These are phyloP conservation scores for Neofusicoccum parvum DNA, from an alignment of 2,329 filamentous ascomycete genomes.

Conservation along the genomic window DNA sequence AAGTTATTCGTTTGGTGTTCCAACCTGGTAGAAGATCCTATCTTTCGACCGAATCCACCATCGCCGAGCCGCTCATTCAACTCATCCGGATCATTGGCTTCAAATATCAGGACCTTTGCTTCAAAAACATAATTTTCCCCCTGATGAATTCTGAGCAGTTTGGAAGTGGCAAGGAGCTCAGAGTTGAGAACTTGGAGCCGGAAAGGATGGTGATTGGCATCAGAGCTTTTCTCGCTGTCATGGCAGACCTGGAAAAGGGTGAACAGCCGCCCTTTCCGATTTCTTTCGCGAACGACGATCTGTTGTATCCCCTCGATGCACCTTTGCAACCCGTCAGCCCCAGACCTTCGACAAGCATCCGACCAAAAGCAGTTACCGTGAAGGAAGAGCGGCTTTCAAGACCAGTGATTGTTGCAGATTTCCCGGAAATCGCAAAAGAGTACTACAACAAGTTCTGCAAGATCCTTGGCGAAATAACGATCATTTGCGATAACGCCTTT, in stretches of 20 bases:
- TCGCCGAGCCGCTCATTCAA: conserved; percentile 88
- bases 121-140: conserved; percentile 89
- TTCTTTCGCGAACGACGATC: conserved; percentile 55
- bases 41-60: conserved; percentile 78
- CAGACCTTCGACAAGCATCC: conserved; percentile 33
- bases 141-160: conserved; percentile 93
- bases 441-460: conserved; percentile 92
- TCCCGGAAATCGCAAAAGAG: conserved; percentile 77
- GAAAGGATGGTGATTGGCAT: conserved; percentile 98
- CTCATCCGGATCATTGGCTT: conserved; percentile 93
- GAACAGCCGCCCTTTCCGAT: conserved; percentile 85
- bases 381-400: conserved; percentile 68
- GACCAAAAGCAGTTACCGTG: conserved; percentile 41
- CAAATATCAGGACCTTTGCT: conserved; percentile 91
- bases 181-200: conserved; percentile 89
- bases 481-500: conserved; percentile 95
- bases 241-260: conserved; percentile 87
- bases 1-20: conserved; percentile 82
- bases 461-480: conserved; percentile 91
- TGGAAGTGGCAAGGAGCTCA: conserved; percentile 72
- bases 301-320: conserved; percentile 41
- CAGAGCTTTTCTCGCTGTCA: conserved; percentile 86
- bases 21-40: conserved; percentile 79
- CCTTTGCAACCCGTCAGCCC: conserved; percentile 36
- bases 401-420: conserved; percentile 60